Percentiles rank a stretch among this genome's conserved stretches.
phyloP scores from a whole-genome alignment of 2,329 filamentous ascomycete species.

The Amesomyces nigricolor region DNA sequence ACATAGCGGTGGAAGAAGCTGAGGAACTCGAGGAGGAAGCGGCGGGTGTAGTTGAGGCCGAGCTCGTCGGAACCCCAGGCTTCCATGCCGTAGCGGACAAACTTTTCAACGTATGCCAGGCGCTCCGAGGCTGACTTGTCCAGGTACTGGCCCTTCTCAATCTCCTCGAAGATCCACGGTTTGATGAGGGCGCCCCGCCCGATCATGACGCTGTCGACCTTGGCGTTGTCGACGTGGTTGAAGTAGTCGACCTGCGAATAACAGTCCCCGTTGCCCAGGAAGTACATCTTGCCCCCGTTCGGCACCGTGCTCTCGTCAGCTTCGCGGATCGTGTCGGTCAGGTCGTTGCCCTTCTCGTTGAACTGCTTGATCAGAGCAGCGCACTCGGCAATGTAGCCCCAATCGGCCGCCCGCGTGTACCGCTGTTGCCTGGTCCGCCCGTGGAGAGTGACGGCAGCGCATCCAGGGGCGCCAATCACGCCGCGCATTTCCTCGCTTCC shows the following conservation, averaged over 20 bases:
- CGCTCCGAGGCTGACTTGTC: constrained; percentile 91
- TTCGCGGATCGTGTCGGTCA: constrained; percentile 72
- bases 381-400: constrained; percentile 89
- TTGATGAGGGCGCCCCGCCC: constrained; percentile 95
- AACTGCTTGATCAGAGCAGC: constrained; percentile 77
- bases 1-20: constrained; percentile 92
- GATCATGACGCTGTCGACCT: constrained; percentile 93
- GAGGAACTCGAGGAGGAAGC: constrained; percentile 92
- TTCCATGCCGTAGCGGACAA: constrained; percentile 83
- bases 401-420: constrained; percentile 89
- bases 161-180: constrained; percentile 98
- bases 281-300: constrained; percentile 71
- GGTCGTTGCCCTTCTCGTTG: constrained; percentile 59
- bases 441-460: constrained; percentile 92
- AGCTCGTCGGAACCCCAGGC: constrained; percentile 95
- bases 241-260: constrained; percentile 89
- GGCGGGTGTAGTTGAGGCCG: constrained; percentile 81
- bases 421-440: constrained; percentile 90
- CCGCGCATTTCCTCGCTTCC: constrained; percentile 68
- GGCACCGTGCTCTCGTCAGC: constrained; percentile 69
- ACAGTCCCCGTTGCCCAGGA: constrained; percentile 94
- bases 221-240: constrained; percentile 66
- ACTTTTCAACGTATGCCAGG: constrained; percentile 79
- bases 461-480: constrained; percentile 68
- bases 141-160: constrained; percentile 82